Evolutionary conservation across 2,329 filamentous ascomycete species (phyloP).

Genomic region (Fusarium sp.): DNA sequence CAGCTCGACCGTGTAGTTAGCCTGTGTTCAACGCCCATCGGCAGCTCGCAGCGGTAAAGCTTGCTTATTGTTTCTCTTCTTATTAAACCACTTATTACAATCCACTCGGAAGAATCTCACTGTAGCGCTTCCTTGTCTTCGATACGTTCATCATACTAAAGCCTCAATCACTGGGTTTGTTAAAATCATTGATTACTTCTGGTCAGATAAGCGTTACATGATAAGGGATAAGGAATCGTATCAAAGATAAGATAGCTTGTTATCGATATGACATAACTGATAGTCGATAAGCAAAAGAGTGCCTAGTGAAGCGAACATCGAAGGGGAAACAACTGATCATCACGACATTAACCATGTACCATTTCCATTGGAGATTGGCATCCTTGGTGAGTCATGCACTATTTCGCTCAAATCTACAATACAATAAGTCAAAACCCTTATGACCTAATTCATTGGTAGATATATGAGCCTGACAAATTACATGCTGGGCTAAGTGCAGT

Average conservation of each 20-base stretch:
- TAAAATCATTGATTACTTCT: neutral
- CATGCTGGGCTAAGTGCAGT: no score
- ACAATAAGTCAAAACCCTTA: fast-evolving
- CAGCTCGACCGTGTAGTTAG: neutral
- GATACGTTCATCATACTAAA: neutral
- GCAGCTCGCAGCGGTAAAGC: neutral
- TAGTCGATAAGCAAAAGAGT: neutral
- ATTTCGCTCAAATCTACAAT: no score
- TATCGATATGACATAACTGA: neutral
- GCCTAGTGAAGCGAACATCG: fast-evolving
- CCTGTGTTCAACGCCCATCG: neutral
- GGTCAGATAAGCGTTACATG: no score
- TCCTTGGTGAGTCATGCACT: no score
- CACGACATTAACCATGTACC: fast-evolving
- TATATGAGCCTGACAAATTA: no score
- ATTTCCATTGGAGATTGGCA: no score
- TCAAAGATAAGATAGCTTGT: fast-evolving
- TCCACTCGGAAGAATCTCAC: neutral
- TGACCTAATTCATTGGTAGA: no score
- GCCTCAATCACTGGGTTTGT: neutral
- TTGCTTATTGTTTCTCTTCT: neutral
- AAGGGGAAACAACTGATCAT: fast-evolving
- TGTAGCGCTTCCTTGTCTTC: neutral
- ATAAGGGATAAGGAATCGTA: no score
- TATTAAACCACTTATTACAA: neutral